Conservation (phyloP, 75 land plant genomes). For the Chamaecyparis obtusa region DNA sequence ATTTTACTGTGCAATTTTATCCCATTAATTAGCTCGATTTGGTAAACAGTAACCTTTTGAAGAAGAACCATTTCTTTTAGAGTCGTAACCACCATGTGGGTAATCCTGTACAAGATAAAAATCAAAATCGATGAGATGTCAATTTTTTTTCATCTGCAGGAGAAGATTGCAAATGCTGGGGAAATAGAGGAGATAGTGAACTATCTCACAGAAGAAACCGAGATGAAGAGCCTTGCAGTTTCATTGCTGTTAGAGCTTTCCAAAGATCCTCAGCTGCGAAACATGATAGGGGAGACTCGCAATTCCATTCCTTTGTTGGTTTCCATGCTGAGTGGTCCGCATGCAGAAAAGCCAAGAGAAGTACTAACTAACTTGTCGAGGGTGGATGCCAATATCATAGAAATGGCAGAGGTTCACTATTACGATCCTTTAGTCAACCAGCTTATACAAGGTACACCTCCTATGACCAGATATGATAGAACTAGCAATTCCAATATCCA, state of each 20-base stretch:
- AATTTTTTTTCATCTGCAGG: slow-evolving; percentile 9
- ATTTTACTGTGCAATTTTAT: background rate
- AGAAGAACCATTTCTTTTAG: background rate
- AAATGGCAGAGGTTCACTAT: slow-evolving; percentile 8
- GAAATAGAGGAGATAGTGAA: background rate
- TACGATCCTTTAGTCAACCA: slow-evolving; percentile 9
- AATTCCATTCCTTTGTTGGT: slow-evolving; percentile 11
- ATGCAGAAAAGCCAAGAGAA: slow-evolving; percentile 11
- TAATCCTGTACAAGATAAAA: background rate
- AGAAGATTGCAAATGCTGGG: slow-evolving; percentile 11
- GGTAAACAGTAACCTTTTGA: background rate
- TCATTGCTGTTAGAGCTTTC: slow-evolving; percentile 3
- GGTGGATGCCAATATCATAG: slow-evolving; percentile 15
- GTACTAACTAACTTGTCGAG: background rate
- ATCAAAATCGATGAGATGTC: background rate
- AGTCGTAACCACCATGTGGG: background rate
- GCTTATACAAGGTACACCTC: background rate
- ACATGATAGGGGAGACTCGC: slow-evolving; percentile 1
- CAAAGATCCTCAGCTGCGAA: background rate
- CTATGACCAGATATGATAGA: background rate
- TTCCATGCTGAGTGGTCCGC: slow-evolving; percentile 9
- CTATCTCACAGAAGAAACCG: slow-evolving; percentile 7
- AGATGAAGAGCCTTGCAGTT: slow-evolving; percentile 8
- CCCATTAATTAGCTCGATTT: background rate
- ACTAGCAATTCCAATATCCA: background rate